Percentiles rank a stretch among this genome's conserved stretches.
phyloP scores from a whole-genome alignment of 225 moss, liverwort and hornwort genomes.

The Bryum argenteum region DNA sequence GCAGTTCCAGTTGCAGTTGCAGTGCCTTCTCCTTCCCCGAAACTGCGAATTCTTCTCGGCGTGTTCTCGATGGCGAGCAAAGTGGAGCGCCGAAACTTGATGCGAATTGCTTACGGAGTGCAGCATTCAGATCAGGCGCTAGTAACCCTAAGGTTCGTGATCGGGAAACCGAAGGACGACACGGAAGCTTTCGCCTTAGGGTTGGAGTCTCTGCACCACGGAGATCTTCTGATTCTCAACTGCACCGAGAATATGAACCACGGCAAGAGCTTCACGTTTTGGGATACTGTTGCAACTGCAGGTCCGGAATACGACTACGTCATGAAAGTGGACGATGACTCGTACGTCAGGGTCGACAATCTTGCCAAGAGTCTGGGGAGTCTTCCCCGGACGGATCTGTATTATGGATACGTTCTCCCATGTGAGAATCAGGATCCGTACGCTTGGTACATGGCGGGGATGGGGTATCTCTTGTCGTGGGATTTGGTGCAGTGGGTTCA shows the following conservation, averaged over 20 bases:
- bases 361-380: conserved; percentile 44
- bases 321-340: conserved; percentile 87
- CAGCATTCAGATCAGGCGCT: conserved; percentile 41
- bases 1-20: too few species aligned
- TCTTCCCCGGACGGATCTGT: conserved; percentile 60
- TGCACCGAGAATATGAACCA: conserved; percentile 78
- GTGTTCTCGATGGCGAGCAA: conserved; percentile 63
- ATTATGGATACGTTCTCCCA: conserved; percentile 75
- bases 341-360: conserved; percentile 66
- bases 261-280: conserved; percentile 70
- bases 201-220: conserved; percentile 55
- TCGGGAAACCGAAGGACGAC: conserved; percentile 45
- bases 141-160: conserved; percentile 53
- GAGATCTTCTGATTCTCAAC: conserved; percentile 64
- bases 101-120: conserved; percentile 67
- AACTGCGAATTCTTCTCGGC: conserved; percentile 62
- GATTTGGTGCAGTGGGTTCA: conserved; percentile 71
- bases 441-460: conserved; percentile 71
- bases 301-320: conserved; percentile 67
- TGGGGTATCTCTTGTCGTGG: conserved; percentile 85
- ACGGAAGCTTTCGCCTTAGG: conserved; percentile 38
- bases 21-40: not conserved
- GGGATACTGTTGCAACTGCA: conserved; percentile 51
- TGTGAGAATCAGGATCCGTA: conserved; percentile 66
- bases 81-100: conserved; percentile 60